phyloP scores from a whole-genome alignment of 495 filamentous ascomycete genomes.

The Copromyces sp. region DNA sequence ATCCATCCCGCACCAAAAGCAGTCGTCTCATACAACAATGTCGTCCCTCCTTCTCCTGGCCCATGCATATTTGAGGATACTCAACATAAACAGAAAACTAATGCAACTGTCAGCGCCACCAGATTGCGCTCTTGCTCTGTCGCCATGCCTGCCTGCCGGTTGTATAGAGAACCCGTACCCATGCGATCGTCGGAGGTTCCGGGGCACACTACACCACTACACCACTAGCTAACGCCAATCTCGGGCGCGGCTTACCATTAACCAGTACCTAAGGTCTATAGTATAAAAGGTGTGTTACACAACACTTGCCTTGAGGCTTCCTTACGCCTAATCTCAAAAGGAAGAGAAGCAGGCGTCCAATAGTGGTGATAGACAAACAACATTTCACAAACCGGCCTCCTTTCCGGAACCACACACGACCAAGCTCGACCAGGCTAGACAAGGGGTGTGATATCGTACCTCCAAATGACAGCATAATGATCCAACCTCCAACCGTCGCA shows the following conservation, averaged over 20 bases:
- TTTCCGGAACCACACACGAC: neutral
- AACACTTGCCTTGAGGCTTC: neutral
- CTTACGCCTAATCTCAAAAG: neutral
- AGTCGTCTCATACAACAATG: too few relatives aligned
- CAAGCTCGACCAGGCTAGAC: too few relatives aligned
- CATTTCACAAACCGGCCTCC: neutral
- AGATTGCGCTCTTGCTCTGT: neutral
- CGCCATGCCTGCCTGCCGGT: neutral
- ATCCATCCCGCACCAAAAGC: neutral
- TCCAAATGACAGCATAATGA: neutral
- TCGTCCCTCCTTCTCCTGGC: neutral
- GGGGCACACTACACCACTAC: neutral
- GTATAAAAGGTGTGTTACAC: neutral
- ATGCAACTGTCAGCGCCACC: neutral
- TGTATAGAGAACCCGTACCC: neutral
- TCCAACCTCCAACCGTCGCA: neutral
- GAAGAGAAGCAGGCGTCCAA: neutral
- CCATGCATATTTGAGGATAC: neutral
- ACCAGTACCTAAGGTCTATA: neutral
- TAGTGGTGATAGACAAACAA: neutral
- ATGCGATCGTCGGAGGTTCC: neutral
- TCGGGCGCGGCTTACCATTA: neutral
- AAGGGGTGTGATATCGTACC: neutral
- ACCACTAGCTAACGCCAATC: neutral
- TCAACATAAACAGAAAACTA: neutral